Evolutionary conservation across 164 flowering plant genomes (phyloP).

Genomic region (Stephania cephalantha): DNA sequence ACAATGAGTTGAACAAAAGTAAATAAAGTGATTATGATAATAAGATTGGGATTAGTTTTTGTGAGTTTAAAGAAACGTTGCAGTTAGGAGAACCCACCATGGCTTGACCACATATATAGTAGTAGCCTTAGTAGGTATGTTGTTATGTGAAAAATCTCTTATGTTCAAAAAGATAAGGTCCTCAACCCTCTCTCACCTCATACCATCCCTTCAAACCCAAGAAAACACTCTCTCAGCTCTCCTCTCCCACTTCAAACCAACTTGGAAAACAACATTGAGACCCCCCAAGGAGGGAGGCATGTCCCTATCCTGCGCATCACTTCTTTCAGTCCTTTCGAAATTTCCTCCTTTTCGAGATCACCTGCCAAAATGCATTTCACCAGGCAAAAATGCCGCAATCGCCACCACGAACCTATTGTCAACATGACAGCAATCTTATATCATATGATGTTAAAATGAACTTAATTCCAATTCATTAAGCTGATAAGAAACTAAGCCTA

Average conservation of each 20-base stretch:
- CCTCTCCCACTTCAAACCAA: constrained; percentile 33
- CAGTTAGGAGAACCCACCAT: neutral
- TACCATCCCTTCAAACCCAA: constrained; percentile 31
- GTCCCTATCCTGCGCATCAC: constrained; percentile 35
- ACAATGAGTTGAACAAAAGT: neutral
- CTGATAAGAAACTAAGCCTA: neutral
- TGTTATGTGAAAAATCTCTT: neutral
- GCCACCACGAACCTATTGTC: neutral
- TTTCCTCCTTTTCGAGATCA: constrained; percentile 6
- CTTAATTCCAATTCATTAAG: neutral
- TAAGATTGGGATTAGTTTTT: neutral
- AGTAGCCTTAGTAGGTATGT: neutral
- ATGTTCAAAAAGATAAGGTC: constrained; percentile 5
- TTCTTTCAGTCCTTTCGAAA: constrained; percentile 4
- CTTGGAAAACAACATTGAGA: constrained; percentile 17
- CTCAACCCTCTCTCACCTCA: neutral
- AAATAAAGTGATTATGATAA: neutral
- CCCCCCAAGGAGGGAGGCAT: constrained; percentile 31
- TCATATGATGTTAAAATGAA: neutral
- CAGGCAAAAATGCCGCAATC: neutral
- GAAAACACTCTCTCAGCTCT: constrained; percentile 28
- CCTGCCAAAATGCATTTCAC: neutral
- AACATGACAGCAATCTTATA: neutral
- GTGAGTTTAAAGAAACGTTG: neutral
- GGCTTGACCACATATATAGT: neutral